These are phyloP conservation scores for Starmerella apis DNA, from an alignment of 805 yeast genomes.

Conservation along the genomic window DNA sequence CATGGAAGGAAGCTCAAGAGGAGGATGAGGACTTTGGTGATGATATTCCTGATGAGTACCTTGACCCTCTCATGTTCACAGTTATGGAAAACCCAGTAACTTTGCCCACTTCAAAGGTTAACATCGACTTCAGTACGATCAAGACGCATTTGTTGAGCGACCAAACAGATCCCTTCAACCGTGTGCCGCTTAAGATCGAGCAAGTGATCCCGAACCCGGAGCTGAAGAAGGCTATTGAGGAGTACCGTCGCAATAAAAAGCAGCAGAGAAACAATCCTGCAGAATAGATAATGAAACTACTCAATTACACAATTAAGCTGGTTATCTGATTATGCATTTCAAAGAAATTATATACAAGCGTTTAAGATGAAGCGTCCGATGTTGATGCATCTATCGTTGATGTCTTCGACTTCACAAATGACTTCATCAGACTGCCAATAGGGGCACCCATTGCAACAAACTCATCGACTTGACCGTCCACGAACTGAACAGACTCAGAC, in stretches of 20 bases:
- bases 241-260: constrained; percentile 42
- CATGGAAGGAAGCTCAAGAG: constrained; percentile 42
- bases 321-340: no score
- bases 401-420: not conserved
- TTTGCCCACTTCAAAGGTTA: constrained; percentile 76
- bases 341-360: no score
- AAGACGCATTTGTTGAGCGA: constrained; percentile 90
- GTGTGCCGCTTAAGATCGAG: constrained; percentile 79
- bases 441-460: constrained; percentile 28
- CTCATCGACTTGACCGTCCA: constrained; percentile 16
- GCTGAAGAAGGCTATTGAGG: constrained; percentile 49
- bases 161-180: constrained; percentile 93
- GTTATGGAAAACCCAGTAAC: constrained; percentile 93
- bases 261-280: constrained; percentile 17
- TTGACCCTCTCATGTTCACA: constrained; percentile 94
- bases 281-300: not conserved
- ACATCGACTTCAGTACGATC: constrained; percentile 82
- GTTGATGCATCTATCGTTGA: not conserved
- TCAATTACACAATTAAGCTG: no score
- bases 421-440: constrained; percentile 25
- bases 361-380: not conserved
- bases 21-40: constrained; percentile 81
- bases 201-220: constrained; percentile 75
- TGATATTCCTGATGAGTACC: constrained; percentile 89
- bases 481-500: constrained; percentile 25